These are phyloP conservation scores for Penicillium paradoxum DNA, from an alignment of 495 filamentous ascomycete species.

Conservation along the genomic window DNA sequence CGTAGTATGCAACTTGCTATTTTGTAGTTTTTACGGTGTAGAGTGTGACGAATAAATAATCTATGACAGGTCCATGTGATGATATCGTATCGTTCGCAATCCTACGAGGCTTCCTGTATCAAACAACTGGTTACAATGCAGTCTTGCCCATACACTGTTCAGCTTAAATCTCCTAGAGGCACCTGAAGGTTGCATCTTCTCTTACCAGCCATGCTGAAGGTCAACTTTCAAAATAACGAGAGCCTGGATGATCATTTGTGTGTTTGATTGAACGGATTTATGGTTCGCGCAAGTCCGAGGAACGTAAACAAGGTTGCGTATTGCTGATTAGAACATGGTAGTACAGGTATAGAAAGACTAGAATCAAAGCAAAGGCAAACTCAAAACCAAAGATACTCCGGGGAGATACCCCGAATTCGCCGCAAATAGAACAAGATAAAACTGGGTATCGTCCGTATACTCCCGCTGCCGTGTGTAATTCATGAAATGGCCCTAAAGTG, in stretches of 20 bases:
- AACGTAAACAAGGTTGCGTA: neutral
- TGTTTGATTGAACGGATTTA: too few species aligned
- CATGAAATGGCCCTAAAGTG: neutral
- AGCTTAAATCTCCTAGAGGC: neutral
- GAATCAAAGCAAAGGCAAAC: neutral
- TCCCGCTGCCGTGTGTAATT: slow-evolving; percentile 8
- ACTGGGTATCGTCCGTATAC: slow-evolving; percentile 20
- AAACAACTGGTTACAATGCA: too few species aligned
- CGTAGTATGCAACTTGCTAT: too few species aligned
- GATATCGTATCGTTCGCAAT: too few species aligned
- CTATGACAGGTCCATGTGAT: too few species aligned
- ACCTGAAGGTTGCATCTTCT: too few species aligned
- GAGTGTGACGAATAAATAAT: too few species aligned
- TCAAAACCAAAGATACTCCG: neutral
- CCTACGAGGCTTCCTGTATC: too few species aligned
- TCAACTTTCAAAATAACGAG: too few species aligned
- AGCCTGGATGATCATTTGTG: too few species aligned
- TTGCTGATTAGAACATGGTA: neutral
- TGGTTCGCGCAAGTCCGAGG: neutral
- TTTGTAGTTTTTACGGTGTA: too few species aligned
- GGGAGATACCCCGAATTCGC: neutral
- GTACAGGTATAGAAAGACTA: neutral
- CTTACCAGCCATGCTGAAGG: neutral
- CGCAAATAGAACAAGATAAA: neutral
- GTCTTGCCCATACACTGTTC: neutral